A percentile compares a stretch with the other conserved stretches of the same genome.
phyloP scores from a whole-genome alignment of 257 asterid species.

The Scutellaria barbata region DNA sequence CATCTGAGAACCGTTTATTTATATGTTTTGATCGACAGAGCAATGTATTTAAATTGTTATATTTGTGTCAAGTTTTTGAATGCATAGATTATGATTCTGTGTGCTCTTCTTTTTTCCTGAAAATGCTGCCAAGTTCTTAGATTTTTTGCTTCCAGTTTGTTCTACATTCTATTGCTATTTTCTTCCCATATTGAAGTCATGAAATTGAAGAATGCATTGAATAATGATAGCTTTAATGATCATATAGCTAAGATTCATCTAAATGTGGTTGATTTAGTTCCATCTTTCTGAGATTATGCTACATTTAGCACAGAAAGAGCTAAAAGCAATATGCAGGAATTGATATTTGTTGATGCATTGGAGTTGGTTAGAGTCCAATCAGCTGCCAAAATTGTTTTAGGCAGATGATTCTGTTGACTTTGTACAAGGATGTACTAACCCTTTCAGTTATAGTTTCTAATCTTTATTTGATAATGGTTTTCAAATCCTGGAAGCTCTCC shows the following conservation, averaged over 20 bases:
- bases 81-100: constrained; percentile 1
- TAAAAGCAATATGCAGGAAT: neutral
- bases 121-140: neutral
- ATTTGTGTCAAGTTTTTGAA: neutral
- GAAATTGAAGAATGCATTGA: no score
- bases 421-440: neutral
- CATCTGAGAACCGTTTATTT: neutral
- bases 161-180: neutral
- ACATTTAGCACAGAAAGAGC: neutral
- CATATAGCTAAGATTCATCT: neutral
- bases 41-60: constrained; percentile 2
- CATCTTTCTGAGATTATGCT: constrained; percentile 5
- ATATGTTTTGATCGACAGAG: neutral
- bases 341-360: neutral
- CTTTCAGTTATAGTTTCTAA: no score
- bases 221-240: no score
- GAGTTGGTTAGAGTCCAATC: neutral
- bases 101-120: neutral
- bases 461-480: neutral
- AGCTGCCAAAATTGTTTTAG: neutral
- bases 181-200: neutral
- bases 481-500: neutral
- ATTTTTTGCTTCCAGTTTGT: neutral
- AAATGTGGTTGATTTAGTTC: constrained; percentile 12
- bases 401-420: neutral